phyloP scores from a whole-genome alignment of 2,329 filamentous ascomycete species.

The Claviceps humidiphila region DNA sequence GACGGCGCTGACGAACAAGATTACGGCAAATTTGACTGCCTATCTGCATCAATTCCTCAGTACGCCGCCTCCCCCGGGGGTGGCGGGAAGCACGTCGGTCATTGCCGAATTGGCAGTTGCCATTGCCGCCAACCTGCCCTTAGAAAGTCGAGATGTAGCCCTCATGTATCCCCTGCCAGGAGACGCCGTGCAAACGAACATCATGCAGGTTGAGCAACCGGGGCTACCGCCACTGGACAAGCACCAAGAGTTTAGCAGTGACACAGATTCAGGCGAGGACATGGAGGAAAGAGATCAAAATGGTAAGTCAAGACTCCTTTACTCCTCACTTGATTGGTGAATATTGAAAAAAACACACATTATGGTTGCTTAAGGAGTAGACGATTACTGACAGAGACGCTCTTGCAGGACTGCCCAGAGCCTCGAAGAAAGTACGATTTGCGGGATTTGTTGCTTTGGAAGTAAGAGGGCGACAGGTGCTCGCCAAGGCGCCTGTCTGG shows the following conservation, averaged over 20 bases:
- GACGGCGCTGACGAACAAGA: constrained; percentile 52
- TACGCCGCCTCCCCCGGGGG: constrained; percentile 62
- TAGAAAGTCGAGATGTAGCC: constrained; percentile 82
- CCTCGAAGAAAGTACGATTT: constrained; percentile 51
- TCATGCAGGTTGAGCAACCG: constrained; percentile 79
- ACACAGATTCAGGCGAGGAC: constrained; percentile 18
- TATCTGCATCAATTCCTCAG: constrained; percentile 61
- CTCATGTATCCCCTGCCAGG: constrained; percentile 78
- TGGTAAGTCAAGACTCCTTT: constrained; percentile 16
- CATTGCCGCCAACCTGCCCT: constrained; percentile 72
- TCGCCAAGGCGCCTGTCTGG: constrained; percentile 67
- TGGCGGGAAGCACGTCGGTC: constrained; percentile 82
- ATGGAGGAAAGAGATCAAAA: constrained; percentile 26
- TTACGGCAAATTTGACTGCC: constrained; percentile 54
- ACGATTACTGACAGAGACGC: constrained; percentile 26
- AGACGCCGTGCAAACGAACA: constrained; percentile 50
- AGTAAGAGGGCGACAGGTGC: constrained; percentile 60
- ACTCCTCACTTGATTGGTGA: neutral
- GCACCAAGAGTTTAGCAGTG: constrained; percentile 25
- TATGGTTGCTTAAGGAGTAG: constrained; percentile 2
- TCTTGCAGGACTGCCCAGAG: constrained; percentile 28
- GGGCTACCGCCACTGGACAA: constrained; percentile 48
- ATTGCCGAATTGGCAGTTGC: constrained; percentile 84
- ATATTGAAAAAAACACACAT: neutral
- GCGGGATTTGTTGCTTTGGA: constrained; percentile 64